A percentile compares a stretch with the other conserved stretches of the same genome.
Conservation (phyloP, 2,329 filamentous ascomycete species). For the Dactylella cylindrospora region DNA sequence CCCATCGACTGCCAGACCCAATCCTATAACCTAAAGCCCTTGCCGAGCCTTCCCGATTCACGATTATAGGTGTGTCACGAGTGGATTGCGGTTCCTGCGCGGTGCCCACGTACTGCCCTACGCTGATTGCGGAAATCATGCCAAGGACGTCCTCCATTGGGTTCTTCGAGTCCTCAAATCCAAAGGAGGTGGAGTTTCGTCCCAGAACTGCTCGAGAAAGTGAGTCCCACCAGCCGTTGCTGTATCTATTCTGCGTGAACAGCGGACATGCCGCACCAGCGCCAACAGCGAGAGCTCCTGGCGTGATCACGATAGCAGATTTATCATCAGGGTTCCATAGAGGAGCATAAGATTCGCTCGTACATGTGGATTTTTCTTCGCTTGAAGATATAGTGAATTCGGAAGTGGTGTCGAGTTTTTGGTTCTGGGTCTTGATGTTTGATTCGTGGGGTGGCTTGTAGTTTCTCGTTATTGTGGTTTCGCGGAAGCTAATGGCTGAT, state of each 20-base stretch:
- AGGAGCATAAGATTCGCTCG: constrained; percentile 17
- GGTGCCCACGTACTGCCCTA: constrained; percentile 34
- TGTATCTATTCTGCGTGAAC: constrained; percentile 35
- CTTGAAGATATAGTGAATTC: constrained; percentile 34
- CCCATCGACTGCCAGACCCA: constrained; percentile 32
- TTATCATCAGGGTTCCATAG: constrained; percentile 31
- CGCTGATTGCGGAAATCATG: constrained; percentile 15
- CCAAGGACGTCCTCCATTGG: constrained; percentile 33
- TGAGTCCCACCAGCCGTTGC: constrained; percentile 38
- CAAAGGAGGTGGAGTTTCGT: constrained; percentile 25
- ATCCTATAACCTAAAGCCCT: constrained; percentile 34
- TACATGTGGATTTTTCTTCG: constrained; percentile 7
- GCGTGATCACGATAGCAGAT: constrained; percentile 16
- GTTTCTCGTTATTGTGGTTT: constrained; percentile 34
- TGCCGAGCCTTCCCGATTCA: constrained; percentile 17
- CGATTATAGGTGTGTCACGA: constrained; percentile 11
- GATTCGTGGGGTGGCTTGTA: constrained; percentile 36
- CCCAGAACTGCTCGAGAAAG: constrained; percentile 11
- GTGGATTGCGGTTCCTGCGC: constrained; percentile 9
- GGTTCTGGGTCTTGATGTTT: constrained; percentile 18
- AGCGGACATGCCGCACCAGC: constrained; percentile 26
- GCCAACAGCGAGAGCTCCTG: constrained; percentile 30
- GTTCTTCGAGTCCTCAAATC: constrained; percentile 26
- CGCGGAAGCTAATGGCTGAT: constrained; percentile 25
- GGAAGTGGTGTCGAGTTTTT: constrained; percentile 20